Conservation (phyloP, 1,139 yeast species). For the Pichia sp. region DNA sequence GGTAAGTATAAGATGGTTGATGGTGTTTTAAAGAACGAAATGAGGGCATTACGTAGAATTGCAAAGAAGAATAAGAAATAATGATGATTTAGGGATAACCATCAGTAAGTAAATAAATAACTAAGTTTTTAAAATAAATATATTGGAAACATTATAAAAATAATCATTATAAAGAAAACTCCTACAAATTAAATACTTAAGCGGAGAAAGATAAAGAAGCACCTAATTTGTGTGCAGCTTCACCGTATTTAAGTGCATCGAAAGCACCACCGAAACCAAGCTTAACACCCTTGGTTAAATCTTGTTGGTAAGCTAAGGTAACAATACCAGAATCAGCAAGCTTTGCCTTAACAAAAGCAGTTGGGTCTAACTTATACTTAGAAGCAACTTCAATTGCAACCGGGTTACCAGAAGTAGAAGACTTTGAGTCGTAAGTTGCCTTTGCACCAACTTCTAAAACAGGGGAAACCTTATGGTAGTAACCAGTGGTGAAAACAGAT, state of each 20-base stretch:
- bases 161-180: neutral
- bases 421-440: slow-evolving; percentile 91
- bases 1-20: slow-evolving; percentile 99
- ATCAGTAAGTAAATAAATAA: neutral
- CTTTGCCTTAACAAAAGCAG: slow-evolving; percentile 93
- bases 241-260: slow-evolving; percentile 92
- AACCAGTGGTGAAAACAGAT: slow-evolving; percentile 88
- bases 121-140: neutral
- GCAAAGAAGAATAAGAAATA: slow-evolving; percentile 69
- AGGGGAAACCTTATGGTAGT: slow-evolving; percentile 93
- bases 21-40: slow-evolving; percentile 96
- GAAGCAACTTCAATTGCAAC: slow-evolving; percentile 90
- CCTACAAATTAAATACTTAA: slow-evolving; percentile 8
- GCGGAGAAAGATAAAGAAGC: slow-evolving; percentile 70
- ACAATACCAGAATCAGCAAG: slow-evolving; percentile 95
- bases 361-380: slow-evolving; percentile 81
- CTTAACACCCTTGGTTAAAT: slow-evolving; percentile 93
- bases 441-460: slow-evolving; percentile 95
- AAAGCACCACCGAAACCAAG: slow-evolving; percentile 96
- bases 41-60: slow-evolving; percentile 84
- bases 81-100: slow-evolving; percentile 1
- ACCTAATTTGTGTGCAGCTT: slow-evolving; percentile 98
- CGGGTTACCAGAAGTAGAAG: slow-evolving; percentile 53
- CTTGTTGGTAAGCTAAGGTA: slow-evolving; percentile 91
- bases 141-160: neutral